Percentiles rank a stretch among this genome's conserved stretches.
phyloP scores from a whole-genome alignment of 768 basidiomycete species.

The Trametes villosa region DNA sequence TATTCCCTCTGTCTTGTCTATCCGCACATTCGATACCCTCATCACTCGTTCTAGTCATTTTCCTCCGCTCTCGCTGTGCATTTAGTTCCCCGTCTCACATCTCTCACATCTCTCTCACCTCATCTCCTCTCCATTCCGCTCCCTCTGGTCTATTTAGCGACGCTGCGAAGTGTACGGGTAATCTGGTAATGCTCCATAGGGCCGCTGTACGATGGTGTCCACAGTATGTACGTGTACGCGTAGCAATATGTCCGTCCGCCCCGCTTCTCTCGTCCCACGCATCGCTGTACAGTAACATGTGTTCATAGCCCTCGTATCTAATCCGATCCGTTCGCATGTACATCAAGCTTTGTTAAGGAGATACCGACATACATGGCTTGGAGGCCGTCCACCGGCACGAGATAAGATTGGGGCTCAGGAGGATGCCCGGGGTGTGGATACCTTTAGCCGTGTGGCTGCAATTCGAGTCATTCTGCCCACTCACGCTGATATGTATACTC shows the following conservation, averaged over 20 bases:
- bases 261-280: not conserved
- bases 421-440: too few relatives aligned
- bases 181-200: not conserved
- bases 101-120: not conserved
- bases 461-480: too few relatives aligned
- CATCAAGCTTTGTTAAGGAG: not conserved
- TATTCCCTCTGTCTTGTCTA: not conserved
- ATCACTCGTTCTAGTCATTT: not conserved
- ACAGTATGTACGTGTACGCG: constrained; percentile 12
- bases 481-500: too few relatives aligned
- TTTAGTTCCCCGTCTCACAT: not conserved
- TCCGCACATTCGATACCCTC: not conserved
- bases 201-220: constrained; percentile 14
- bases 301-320: not conserved
- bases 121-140: too few relatives aligned
- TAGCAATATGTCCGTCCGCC: not conserved
- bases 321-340: not conserved
- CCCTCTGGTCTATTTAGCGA: not conserved
- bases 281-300: not conserved
- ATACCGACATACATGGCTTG: too few relatives aligned
- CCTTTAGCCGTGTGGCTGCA: too few relatives aligned
- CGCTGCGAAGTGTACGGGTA: not conserved
- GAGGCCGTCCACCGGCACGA: too few relatives aligned
- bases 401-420: too few relatives aligned
- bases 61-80: too few relatives aligned